Conservation (phyloP, 2,329 filamentous ascomycete species). For the Metarhizium guizhouense region DNA sequence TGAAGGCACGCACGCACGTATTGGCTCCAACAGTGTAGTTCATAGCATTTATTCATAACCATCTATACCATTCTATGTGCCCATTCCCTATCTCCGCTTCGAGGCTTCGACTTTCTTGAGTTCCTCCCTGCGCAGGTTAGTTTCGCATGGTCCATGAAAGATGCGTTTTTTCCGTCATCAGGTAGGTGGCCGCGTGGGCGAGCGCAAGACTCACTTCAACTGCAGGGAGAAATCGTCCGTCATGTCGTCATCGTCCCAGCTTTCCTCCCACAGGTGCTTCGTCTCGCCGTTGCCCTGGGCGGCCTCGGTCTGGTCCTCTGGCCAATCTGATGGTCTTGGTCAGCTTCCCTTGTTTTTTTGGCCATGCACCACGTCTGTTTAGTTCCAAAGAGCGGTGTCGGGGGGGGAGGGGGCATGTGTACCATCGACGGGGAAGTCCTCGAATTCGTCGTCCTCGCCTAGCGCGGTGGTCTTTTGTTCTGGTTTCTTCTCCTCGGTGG, state of each 20-base stretch:
- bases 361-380: not conserved
- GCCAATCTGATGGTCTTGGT: constrained; percentile 60
- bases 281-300: constrained; percentile 58
- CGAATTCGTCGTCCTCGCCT: constrained; percentile 98
- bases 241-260: constrained; percentile 98
- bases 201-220: constrained; percentile 60
- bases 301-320: constrained; percentile 80
- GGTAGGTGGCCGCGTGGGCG: not conserved
- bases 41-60: not conserved
- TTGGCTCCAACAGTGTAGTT: not conserved
- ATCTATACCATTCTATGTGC: not conserved
- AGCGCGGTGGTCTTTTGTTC: constrained; percentile 53
- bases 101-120: constrained; percentile 84
- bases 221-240: constrained; percentile 94
- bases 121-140: constrained; percentile 57
- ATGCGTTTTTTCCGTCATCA: not conserved
- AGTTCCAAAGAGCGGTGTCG: not conserved
- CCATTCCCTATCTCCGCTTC: constrained; percentile 44
- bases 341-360: not conserved
- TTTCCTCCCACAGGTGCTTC: constrained; percentile 94
- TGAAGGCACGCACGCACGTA: not conserved
- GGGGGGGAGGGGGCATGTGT: constrained; percentile 15
- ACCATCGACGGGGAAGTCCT: constrained; percentile 98
- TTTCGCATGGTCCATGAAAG: not conserved
- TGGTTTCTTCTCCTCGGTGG: constrained; percentile 19